Evolutionary conservation across 2,329 filamentous ascomycete species (phyloP).

Genomic region (Helotiales sp.): DNA sequence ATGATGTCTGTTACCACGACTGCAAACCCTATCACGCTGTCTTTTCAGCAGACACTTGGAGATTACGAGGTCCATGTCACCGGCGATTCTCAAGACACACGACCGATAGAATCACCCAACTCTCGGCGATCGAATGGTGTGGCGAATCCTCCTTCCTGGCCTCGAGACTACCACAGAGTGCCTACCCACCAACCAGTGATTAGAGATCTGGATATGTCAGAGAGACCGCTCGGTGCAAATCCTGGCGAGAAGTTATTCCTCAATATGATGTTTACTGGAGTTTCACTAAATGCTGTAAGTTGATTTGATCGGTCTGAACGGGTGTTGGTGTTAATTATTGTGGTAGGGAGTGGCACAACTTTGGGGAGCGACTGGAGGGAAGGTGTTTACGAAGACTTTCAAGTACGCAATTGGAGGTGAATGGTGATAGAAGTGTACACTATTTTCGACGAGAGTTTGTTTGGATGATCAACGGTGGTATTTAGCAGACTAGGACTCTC

Average conservation of each 20-base stretch:
- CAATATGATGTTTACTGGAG: slow-evolving; percentile 55
- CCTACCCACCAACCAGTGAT: slow-evolving; percentile 54
- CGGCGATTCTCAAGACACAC: slow-evolving; percentile 28
- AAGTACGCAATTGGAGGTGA: slow-evolving; percentile 60
- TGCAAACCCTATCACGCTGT: slow-evolving; percentile 7
- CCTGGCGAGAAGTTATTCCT: slow-evolving; percentile 53
- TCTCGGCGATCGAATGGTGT: not conserved
- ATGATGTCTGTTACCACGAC: slow-evolving; percentile 21
- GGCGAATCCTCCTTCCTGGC: slow-evolving; percentile 50
- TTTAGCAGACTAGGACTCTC: too few relatives aligned
- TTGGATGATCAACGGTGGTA: not conserved
- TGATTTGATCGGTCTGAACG: not conserved
- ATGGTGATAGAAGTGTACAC: slow-evolving; percentile 35
- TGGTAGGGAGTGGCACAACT: slow-evolving; percentile 48
- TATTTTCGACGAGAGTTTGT: not conserved
- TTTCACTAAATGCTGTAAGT: slow-evolving; percentile 51
- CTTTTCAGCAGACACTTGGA: slow-evolving; percentile 46
- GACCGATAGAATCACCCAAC: not conserved
- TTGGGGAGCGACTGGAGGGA: slow-evolving; percentile 57
- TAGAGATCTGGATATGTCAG: slow-evolving; percentile 47
- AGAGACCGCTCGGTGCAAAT: slow-evolving; percentile 52
- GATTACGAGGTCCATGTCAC: slow-evolving; percentile 55
- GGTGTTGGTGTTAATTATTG: slow-evolving; percentile 1
- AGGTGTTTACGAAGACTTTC: slow-evolving; percentile 53
- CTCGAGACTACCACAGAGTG: slow-evolving; percentile 52